Conservation (phyloP, 1,284 basidiomycete genomes). For the Malassezia obtusa region DNA sequence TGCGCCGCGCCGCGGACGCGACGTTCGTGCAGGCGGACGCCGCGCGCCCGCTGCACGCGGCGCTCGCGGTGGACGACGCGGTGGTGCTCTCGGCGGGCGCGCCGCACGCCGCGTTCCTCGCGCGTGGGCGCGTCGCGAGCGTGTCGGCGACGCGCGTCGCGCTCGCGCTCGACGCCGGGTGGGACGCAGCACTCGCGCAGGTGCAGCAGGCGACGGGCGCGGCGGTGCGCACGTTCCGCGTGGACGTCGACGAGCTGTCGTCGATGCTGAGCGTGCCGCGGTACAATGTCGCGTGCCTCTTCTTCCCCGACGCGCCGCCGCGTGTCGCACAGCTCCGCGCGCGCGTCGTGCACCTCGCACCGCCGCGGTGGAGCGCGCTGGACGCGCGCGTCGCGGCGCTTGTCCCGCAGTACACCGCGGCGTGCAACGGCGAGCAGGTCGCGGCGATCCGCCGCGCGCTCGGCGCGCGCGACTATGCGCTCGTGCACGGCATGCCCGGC, state of each 20-base stretch:
- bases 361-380: constrained; percentile 56
- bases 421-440: constrained; percentile 62
- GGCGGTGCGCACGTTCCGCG: constrained; percentile 59
- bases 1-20: constrained; percentile 49
- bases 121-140: constrained; percentile 6
- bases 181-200: constrained; percentile 50
- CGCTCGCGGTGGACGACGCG: constrained; percentile 69
- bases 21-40: too few relatives aligned
- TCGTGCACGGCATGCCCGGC: constrained; percentile 93
- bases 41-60: constrained; percentile 25
- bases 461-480: constrained; percentile 73
- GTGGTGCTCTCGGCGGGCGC: constrained; percentile 66
- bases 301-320: constrained; percentile 56
- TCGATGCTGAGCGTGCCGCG: constrained; percentile 77
- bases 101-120: constrained; percentile 1
- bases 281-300: constrained; percentile 78
- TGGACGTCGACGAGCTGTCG: constrained; percentile 86
- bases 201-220: constrained; percentile 12
- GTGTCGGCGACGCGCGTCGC: constrained; percentile 57
- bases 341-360: constrained; percentile 69
- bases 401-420: constrained; percentile 20
- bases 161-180: constrained; percentile 68
- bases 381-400: constrained; percentile 33
- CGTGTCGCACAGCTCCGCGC: constrained; percentile 30
- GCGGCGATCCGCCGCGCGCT: constrained; percentile 66